A percentile compares a stretch with the other conserved stretches of the same genome.
phyloP scores from a whole-genome alignment of 2,329 filamentous ascomycete species.

The Magnaporthiopsis rhizophila region DNA sequence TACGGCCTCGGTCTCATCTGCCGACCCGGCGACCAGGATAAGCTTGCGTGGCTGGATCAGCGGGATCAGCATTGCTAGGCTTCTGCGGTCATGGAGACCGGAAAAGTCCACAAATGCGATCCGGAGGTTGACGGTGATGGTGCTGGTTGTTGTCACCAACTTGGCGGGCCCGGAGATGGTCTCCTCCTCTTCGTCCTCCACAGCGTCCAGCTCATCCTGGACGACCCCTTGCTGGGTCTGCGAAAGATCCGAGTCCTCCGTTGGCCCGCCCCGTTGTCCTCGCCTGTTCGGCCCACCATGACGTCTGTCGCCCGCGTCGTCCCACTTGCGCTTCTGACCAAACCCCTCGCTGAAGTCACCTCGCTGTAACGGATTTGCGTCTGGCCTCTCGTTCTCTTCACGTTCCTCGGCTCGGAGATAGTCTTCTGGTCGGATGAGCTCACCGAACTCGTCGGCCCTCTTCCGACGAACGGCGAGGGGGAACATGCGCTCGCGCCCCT shows the following conservation, averaged over 20 bases:
- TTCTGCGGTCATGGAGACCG: conserved; percentile 87
- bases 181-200: conserved; percentile 46
- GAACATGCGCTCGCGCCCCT: conserved; percentile 86
- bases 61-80: conserved; percentile 88
- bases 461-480: conserved; percentile 74
- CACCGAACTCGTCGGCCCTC: conserved; percentile 84
- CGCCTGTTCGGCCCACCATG: conserved; percentile 47
- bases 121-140: conserved; percentile 60
- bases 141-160: conserved; percentile 55
- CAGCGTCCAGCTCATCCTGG: conserved; percentile 47
- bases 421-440: conserved; percentile 87
- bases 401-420: conserved; percentile 89
- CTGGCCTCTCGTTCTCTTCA: conserved; percentile 52
- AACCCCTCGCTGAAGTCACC: conserved; percentile 52
- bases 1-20: conserved; percentile 68
- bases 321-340: conserved; percentile 93
- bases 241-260: background rate
- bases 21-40: conserved; percentile 77
- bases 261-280: conserved; percentile 38
- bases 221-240: background rate
- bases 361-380: conserved; percentile 43
- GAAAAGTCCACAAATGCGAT: conserved; percentile 88
- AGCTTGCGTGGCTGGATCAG: conserved; percentile 90
- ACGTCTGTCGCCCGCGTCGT: conserved; percentile 49
- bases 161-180: conserved; percentile 63